Evolutionary conservation across 2,329 filamentous ascomycete genomes (phyloP).

Genomic region (Tolypocladium endophyticum): DNA sequence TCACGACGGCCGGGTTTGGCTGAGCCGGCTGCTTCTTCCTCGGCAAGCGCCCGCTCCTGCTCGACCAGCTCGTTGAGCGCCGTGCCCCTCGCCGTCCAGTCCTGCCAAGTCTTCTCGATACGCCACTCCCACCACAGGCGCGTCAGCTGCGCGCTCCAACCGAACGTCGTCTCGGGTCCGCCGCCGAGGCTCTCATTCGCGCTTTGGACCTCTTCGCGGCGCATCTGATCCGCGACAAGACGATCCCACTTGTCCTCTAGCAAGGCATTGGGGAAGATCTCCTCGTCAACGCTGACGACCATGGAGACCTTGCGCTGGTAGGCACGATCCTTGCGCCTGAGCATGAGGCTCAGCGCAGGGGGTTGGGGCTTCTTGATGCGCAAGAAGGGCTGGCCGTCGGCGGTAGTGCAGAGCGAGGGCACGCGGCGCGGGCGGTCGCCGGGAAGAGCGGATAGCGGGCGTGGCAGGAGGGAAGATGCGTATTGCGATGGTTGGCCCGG

Average conservation of each 20-base stretch:
- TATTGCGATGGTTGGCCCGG: constrained; percentile 34
- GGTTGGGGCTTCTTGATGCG: constrained; percentile 58
- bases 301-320: constrained; percentile 30
- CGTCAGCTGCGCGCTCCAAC: constrained; percentile 17
- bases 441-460: constrained; percentile 33
- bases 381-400: constrained; percentile 51
- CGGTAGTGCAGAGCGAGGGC: constrained; percentile 43
- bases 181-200: neutral
- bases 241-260: constrained; percentile 41
- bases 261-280: constrained; percentile 15
- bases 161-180: constrained; percentile 14
- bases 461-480: constrained; percentile 32
- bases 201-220: neutral
- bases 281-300: constrained; percentile 27
- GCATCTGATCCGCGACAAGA: constrained; percentile 18
- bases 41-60: constrained; percentile 21
- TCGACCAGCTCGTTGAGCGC: constrained; percentile 30
- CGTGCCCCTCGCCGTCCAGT: constrained; percentile 28
- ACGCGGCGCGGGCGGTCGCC: constrained; percentile 26
- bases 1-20: neutral
- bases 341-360: constrained; percentile 40
- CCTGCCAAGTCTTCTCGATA: constrained; percentile 20
- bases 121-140: constrained; percentile 19
- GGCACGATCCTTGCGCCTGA: constrained; percentile 38
- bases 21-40: constrained; percentile 8